Evolutionary conservation across 2,329 filamentous ascomycete species (phyloP).

Genomic region (Pestalotiopsis sp.): DNA sequence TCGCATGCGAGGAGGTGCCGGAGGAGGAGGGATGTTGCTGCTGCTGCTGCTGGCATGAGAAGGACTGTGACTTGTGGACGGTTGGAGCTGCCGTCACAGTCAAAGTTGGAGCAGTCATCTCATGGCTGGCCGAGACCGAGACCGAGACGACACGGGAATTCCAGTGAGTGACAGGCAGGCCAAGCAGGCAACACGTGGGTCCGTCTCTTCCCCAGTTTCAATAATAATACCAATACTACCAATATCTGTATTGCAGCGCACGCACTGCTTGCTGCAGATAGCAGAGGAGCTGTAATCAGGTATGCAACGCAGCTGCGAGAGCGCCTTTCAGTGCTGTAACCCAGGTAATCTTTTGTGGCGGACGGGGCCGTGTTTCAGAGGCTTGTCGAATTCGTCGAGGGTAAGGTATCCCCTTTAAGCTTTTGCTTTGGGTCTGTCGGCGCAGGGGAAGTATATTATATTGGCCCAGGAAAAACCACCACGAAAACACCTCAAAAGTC

Average conservation of each 20-base stretch:
- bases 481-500: background rate
- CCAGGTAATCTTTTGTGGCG: background rate
- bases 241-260: background rate
- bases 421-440: background rate
- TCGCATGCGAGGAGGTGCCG: slow-evolving; percentile 32
- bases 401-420: background rate
- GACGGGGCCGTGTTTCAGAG: slow-evolving; percentile 5
- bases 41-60: slow-evolving; percentile 25
- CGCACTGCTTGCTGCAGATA: background rate
- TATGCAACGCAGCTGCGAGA: background rate
- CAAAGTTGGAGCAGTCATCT: slow-evolving; percentile 44
- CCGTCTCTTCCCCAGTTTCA: background rate
- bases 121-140: slow-evolving; percentile 33
- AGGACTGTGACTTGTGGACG: slow-evolving; percentile 35
- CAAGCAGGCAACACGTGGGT: slow-evolving; percentile 1
- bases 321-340: background rate
- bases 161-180: background rate
- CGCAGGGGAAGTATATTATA: slow-evolving; percentile 1
- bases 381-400: background rate
- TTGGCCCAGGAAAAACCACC: background rate
- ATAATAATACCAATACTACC: background rate
- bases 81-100: slow-evolving; percentile 41
- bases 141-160: background rate
- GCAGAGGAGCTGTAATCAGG: background rate
- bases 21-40: too few species aligned